These are phyloP conservation scores for Chlamydomonas urium DNA, from an alignment of 139 green algal genomes.

Conservation along the genomic window DNA sequence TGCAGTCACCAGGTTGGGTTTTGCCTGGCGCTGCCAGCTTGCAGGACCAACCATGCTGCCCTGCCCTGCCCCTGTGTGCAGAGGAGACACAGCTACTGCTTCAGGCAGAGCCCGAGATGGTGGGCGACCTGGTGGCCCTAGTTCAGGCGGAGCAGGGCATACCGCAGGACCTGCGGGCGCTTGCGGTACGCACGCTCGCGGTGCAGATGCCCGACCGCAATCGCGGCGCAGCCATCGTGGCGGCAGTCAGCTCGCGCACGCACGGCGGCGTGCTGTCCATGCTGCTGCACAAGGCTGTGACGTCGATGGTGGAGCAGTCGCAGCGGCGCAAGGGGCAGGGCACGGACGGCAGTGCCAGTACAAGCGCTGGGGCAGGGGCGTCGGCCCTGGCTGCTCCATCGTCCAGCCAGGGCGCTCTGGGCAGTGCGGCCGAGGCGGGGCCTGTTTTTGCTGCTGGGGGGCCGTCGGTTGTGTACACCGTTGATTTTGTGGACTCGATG, in stretches of 20 bases:
- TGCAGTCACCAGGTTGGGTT: too few species aligned
- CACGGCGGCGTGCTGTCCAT: slow-evolving; percentile 70
- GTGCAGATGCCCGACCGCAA: slow-evolving; percentile 74
- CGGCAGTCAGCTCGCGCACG: slow-evolving; percentile 62
- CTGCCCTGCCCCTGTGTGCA: background rate
- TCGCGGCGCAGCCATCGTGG: slow-evolving; percentile 61
- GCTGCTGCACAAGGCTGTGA: slow-evolving; percentile 63
- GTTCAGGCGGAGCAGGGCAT: slow-evolving; percentile 50
- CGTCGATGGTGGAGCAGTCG: background rate
- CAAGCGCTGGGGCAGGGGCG: background rate
- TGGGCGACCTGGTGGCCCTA: slow-evolving; percentile 71
- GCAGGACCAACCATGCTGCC: too few species aligned
- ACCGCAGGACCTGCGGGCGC: slow-evolving; percentile 62
- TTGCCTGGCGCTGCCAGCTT: too few species aligned
- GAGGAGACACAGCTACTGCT: slow-evolving; percentile 29
- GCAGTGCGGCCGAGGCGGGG: slow-evolving; percentile 3
- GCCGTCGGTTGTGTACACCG: slow-evolving; percentile 20
- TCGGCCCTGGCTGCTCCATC: background rate
- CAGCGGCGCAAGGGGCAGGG: background rate
- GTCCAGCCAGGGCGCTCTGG: background rate
- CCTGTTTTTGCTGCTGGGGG: too few species aligned
- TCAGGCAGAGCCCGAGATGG: slow-evolving; percentile 66
- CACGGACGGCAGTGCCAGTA: background rate
- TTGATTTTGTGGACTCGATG: slow-evolving; percentile 78
- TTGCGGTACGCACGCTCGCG: slow-evolving; percentile 65